Conservation (phyloP, 345 rosid genomes). For the Schrenkiella parvula region DNA sequence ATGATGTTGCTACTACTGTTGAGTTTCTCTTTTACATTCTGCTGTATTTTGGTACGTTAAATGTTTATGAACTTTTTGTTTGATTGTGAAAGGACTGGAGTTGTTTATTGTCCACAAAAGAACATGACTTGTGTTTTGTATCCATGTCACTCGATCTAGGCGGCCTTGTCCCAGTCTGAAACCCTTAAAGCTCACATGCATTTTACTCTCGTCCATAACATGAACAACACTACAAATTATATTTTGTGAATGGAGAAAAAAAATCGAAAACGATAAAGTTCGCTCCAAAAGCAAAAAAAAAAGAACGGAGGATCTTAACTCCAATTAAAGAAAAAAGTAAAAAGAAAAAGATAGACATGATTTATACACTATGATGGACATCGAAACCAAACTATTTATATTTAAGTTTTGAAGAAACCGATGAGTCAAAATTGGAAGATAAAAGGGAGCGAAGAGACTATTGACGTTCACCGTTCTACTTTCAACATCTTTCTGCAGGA, state of each 20-base stretch:
- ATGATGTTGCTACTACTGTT: not conserved
- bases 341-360: not conserved
- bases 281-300: not conserved
- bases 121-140: not conserved
- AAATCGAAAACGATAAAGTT: too few species aligned
- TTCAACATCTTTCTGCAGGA: not conserved
- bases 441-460: constrained; percentile 7
- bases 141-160: not conserved
- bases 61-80: not conserved
- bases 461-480: not conserved
- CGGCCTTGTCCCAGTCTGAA: not conserved
- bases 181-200: not conserved
- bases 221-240: too few species aligned
- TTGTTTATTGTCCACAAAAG: not conserved
- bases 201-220: not conserved
- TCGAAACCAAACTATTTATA: not conserved
- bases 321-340: too few species aligned
- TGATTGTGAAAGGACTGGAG: not conserved
- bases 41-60: not conserved
- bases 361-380: not conserved
- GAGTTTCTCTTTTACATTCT: not conserved
- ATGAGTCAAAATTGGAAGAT: not conserved
- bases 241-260: too few species aligned
- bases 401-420: not conserved
- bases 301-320: too few species aligned